phyloP scores from a whole-genome alignment of 2,329 filamentous ascomycete species.

The Penicillium glabrum region DNA sequence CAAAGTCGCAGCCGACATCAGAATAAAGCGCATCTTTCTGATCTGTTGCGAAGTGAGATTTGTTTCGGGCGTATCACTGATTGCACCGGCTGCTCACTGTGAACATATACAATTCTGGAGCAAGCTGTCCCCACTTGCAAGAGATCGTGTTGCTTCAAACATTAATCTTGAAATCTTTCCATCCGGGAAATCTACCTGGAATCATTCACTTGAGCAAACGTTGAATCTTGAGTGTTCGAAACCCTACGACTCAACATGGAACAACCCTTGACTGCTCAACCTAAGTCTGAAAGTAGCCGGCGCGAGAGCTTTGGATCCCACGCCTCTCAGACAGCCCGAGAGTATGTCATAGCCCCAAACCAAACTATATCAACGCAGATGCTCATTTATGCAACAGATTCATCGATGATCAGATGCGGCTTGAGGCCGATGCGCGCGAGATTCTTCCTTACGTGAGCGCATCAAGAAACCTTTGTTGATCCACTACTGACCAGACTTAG shows the following conservation, averaged over 20 bases:
- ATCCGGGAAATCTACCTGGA: too few species aligned
- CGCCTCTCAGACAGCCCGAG: constrained; percentile 70
- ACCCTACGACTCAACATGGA: constrained; percentile 22
- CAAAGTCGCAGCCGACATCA: not conserved
- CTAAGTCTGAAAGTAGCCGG: constrained; percentile 21
- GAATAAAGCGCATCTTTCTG: not conserved
- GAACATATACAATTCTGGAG: not conserved
- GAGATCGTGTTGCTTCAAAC: not conserved
- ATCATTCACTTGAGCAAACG: not conserved
- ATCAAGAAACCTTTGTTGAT: not conserved
- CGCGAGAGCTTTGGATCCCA: constrained; percentile 50
- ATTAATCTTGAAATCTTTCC: not conserved
- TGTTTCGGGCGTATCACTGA: not conserved
- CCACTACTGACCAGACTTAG: constrained; percentile 45
- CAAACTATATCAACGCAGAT: not conserved
- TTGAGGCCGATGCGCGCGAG: constrained; percentile 94
- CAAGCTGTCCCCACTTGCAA: not conserved
- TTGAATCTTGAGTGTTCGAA: not conserved
- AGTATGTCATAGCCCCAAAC: constrained; percentile 47
- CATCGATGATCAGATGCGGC: constrained; percentile 81
- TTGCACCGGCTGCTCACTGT: not conserved
- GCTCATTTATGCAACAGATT: constrained; percentile 57
- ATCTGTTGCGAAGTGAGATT: not conserved
- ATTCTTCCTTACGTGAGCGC: constrained; percentile 79
- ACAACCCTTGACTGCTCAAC: constrained; percentile 6